Evolutionary conservation across 2,329 filamentous ascomycete species (phyloP).

Genomic region (Aspergillus caelatus): DNA sequence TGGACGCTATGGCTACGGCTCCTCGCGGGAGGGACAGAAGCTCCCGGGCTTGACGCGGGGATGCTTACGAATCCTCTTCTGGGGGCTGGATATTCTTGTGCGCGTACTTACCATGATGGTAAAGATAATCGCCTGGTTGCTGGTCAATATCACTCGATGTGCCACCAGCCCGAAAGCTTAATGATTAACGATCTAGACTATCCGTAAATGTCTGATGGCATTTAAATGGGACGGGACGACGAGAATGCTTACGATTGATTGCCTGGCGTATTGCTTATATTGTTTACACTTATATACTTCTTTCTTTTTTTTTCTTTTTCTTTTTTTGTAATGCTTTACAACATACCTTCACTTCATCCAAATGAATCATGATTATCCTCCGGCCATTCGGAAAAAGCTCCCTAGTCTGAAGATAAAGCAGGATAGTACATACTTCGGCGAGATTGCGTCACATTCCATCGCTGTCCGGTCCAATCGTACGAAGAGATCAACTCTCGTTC

Average conservation of each 20-base stretch:
- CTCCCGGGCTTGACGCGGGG: conserved; percentile 41
- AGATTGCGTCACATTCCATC: neutral
- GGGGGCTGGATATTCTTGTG: conserved; percentile 41
- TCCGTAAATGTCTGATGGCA: neutral
- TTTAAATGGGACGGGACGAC: neutral
- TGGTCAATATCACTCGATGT: conserved; percentile 43
- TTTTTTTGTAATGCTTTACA: neutral
- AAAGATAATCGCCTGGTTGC: conserved; percentile 45
- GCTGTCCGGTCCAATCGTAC: neutral
- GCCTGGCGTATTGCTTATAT: neutral
- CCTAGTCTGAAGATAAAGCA: neutral
- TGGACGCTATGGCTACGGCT: conserved; percentile 41
- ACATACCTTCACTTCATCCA: neutral
- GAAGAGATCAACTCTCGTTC: too few relatives aligned
- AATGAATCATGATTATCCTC: neutral
- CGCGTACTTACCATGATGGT: conserved; percentile 41
- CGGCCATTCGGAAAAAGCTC: neutral
- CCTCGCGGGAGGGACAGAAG: conserved; percentile 41
- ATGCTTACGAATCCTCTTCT: conserved; percentile 42
- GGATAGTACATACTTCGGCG: neutral
- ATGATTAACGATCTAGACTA: neutral
- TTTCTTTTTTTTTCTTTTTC: too few relatives aligned
- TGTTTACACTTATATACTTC: neutral
- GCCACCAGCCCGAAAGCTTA: conserved; percentile 47
- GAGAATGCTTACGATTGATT: neutral